Conservation (phyloP, 768 basidiomycete genomes). For the Macrolepiota albuminosa region DNA sequence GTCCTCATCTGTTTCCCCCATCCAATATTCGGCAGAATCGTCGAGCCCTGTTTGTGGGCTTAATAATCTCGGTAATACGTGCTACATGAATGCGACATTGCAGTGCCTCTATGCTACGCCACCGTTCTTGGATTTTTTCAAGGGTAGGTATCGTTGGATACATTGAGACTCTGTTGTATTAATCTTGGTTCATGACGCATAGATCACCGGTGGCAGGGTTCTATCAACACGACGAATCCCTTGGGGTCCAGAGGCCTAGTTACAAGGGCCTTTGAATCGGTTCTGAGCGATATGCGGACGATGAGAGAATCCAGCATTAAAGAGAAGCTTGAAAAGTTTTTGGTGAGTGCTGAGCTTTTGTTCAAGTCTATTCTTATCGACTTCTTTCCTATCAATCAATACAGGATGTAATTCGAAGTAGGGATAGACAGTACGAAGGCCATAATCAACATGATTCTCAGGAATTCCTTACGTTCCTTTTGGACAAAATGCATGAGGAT, state of each 20-base stretch:
- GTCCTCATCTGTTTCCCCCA: slow-evolving; percentile 61
- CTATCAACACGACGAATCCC: slow-evolving; percentile 81
- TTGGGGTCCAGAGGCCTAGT: slow-evolving; percentile 85
- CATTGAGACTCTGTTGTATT: slow-evolving; percentile 8
- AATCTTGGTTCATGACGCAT: neutral
- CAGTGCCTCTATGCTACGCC: slow-evolving; percentile 95
- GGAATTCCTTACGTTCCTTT: slow-evolving; percentile 90
- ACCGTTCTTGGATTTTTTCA: slow-evolving; percentile 91
- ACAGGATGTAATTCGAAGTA: neutral
- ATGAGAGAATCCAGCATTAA: slow-evolving; percentile 73
- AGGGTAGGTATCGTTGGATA: slow-evolving; percentile 45
- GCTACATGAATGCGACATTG: slow-evolving; percentile 98
- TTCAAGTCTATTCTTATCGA: slow-evolving; percentile 12
- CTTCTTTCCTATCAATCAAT: neutral
- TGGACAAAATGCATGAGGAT: slow-evolving; percentile 91
- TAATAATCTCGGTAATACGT: slow-evolving; percentile 96
- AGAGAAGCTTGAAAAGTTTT: slow-evolving; percentile 68
- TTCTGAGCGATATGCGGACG: slow-evolving; percentile 85
- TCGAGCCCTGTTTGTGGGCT: slow-evolving; percentile 79
- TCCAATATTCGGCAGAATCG: slow-evolving; percentile 79
- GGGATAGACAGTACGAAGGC: slow-evolving; percentile 61
- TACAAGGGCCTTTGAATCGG: slow-evolving; percentile 74
- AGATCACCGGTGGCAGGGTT: slow-evolving; percentile 80
- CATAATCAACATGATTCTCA: slow-evolving; percentile 96
- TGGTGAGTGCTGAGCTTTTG: slow-evolving; percentile 63